Evolutionary conservation across 345 rosid genomes (phyloP), one percentile per base, ranked within the genome.

Genomic region (Gossypium ekmanianum): DNA sequence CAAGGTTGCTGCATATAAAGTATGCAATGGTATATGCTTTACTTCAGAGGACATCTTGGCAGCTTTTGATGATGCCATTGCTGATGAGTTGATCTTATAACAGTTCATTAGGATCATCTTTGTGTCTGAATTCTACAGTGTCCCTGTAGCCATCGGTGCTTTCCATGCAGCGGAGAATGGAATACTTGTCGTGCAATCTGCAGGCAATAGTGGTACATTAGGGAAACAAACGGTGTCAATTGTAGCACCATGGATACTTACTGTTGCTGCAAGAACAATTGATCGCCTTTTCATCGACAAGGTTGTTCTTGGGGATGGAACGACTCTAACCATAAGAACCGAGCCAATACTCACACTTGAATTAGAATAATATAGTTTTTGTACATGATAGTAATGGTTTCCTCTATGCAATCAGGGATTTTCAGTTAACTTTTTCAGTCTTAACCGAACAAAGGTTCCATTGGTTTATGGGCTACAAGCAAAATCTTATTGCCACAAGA

Each of bases 201-300:
- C 85, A 2, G 86, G 88, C 2, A 80, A 83, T 20, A 3, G n/a
- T 18, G 88, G 88, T 26, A 50, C 55, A 0, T 12, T 34, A 2
- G 71, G 89, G 92, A 48, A 9, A 63, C 57, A 17, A 0, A 3
- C 67, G 0, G 74, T 41, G 1, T 26, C 56, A 8, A 51, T 79
- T 27, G 85, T 78, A 62, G 85, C 91, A 7, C 91, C 88, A 7
- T 87, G 93, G 93, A 11, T 81, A 3, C 59, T 89, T 45, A 20
- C 81, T 0, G 87, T 85, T 11, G 90, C 86, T 64, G 90, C 87
- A 22, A 86, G 90, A 70, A 77, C n/a, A 57, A 87, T 67, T 0
- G 88, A 89, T 81, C 84, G 90, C 17, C 20, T 1, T 7, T 34
- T 86, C 64, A 2, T 72, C n/a, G 75, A 75, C 65, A 82, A 81